phyloP scores from a whole-genome alignment of 148 eudicot species.

The Nepenthes gracilis region DNA sequence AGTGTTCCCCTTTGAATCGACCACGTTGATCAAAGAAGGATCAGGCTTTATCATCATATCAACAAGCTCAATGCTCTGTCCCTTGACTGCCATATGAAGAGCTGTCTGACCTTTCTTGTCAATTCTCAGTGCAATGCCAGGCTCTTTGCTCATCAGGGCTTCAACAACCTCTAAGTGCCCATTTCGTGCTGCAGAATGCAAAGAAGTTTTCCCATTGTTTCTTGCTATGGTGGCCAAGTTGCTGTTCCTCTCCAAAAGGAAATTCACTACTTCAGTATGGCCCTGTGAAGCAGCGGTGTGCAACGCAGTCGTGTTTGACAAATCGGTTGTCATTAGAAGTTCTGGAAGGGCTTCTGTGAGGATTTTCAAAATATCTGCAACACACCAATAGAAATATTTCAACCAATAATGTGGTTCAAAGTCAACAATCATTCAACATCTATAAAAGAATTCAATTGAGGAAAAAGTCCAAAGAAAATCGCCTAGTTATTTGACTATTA shows the following conservation, averaged over 20 bases:
- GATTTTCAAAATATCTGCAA: slow-evolving; percentile 38
- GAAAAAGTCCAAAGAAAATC: too few relatives aligned
- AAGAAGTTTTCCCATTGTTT: slow-evolving; percentile 34
- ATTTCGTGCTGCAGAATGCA: slow-evolving; percentile 51
- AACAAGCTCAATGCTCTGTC: slow-evolving; percentile 33
- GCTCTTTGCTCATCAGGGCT: slow-evolving; percentile 35
- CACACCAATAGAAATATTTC: not conserved
- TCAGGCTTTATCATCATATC: slow-evolving; percentile 25
- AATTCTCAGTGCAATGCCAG: slow-evolving; percentile 17
- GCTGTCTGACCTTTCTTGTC: slow-evolving; percentile 59
- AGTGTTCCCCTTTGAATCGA: slow-evolving; percentile 39
- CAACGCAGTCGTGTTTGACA: slow-evolving; percentile 39
- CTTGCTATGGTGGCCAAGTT: slow-evolving; percentile 29
- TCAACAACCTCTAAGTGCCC: slow-evolving; percentile 40
- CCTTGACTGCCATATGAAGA: slow-evolving; percentile 60
- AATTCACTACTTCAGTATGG: slow-evolving; percentile 34
- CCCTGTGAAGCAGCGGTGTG: slow-evolving; percentile 45
- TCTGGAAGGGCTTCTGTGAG: slow-evolving; percentile 35
- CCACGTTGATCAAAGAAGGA: slow-evolving; percentile 21
- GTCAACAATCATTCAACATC: too few relatives aligned
- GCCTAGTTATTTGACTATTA: too few relatives aligned
- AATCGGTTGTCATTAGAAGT: slow-evolving; percentile 38
- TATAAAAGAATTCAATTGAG: too few relatives aligned
- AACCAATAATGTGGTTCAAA: too few relatives aligned
- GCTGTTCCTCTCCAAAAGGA: slow-evolving; percentile 32